Evolutionary conservation across 768 basidiomycete genomes (phyloP).

Genomic region (Baorangia bicolor): DNA sequence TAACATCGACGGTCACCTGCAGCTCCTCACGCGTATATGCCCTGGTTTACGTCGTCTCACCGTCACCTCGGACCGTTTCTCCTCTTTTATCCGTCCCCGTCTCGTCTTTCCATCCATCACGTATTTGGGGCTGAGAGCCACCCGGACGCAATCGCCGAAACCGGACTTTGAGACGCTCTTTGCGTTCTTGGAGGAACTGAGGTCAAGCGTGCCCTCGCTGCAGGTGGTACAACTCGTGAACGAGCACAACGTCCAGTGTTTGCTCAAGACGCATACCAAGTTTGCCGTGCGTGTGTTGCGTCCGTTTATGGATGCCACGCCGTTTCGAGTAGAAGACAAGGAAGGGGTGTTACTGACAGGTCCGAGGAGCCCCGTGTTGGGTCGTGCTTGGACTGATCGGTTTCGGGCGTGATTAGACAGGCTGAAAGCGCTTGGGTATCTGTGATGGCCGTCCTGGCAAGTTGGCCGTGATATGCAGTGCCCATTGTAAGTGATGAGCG

Average conservation of each 20-base stretch:
- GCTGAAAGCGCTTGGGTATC: constrained; percentile 2
- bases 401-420: constrained; percentile 9
- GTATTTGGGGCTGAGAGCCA: constrained; percentile 16
- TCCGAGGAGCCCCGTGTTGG: background rate
- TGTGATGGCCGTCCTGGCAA: background rate
- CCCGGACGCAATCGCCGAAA: background rate
- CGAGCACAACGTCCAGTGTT: constrained; percentile 11
- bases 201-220: constrained; percentile 15
- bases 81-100: background rate
- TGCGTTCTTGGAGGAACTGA: constrained; percentile 8
- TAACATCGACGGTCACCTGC: background rate
- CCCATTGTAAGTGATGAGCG: background rate
- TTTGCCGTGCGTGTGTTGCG: constrained; percentile 8
- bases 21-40: constrained; percentile 11
- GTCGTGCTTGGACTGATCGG: background rate
- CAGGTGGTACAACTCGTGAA: constrained; percentile 22
- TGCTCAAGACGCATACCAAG: constrained; percentile 18
- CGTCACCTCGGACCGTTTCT: constrained; percentile 5
- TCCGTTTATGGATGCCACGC: background rate
- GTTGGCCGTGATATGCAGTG: background rate
- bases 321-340: constrained; percentile 25
- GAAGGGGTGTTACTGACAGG: constrained; percentile 23
- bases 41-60: constrained; percentile 22
- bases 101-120: constrained; percentile 14
- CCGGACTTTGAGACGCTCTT: constrained; percentile 10